Conservation (phyloP, 148 eudicot genomes). For the Amaranthus hypochondriacus region DNA sequence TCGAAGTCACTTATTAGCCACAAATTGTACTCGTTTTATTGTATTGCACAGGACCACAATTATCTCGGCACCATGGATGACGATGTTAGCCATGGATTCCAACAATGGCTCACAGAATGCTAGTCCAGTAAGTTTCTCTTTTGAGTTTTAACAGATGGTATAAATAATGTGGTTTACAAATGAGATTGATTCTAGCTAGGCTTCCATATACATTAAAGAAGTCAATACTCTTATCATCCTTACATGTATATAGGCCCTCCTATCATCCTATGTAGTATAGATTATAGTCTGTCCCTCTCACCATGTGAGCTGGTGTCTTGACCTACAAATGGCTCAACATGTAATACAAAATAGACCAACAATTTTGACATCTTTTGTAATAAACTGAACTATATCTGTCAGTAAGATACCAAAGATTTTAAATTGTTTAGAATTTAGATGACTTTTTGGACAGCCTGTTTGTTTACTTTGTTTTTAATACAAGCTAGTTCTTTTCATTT, state of each 20-base stretch:
- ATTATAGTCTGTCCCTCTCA: neutral
- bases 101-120: conserved; percentile 41
- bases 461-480: neutral
- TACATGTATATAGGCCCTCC: too few relatives aligned
- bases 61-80: conserved; percentile 34
- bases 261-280: too few relatives aligned
- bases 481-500: conserved; percentile 5
- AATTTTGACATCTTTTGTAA: conserved; percentile 17
- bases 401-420: neutral
- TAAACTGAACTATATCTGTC: neutral
- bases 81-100: conserved; percentile 27
- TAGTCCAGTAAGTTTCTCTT: conserved; percentile 35
- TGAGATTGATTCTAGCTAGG: too few relatives aligned
- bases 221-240: too few relatives aligned
- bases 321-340: conserved; percentile 9
- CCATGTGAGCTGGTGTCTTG: conserved; percentile 14
- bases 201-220: too few relatives aligned
- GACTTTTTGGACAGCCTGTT: conserved; percentile 8
- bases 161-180: too few relatives aligned
- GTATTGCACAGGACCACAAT: conserved; percentile 36
- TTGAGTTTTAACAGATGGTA: too few relatives aligned
- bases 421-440: conserved; percentile 2
- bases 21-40: neutral
- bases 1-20: conserved; percentile 1
- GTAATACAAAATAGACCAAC: neutral